These are phyloP conservation scores for Fraxinus xanthoxyloides DNA, from an alignment of 305 asterid species.

Conservation along the genomic window DNA sequence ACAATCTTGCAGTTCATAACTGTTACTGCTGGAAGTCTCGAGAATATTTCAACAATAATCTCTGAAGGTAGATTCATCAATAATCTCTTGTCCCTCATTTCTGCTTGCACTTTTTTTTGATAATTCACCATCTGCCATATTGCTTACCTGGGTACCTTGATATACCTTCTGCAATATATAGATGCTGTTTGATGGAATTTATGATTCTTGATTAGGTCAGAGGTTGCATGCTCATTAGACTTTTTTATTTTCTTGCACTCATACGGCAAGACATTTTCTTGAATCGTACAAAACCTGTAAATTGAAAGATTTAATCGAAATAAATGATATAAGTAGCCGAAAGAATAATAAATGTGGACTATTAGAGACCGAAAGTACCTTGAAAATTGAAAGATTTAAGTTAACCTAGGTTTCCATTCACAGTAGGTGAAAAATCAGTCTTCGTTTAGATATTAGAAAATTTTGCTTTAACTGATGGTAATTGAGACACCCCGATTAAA, in stretches of 20 bases:
- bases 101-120: neutral
- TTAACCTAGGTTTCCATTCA: neutral
- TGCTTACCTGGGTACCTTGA: neutral
- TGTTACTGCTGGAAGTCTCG: slow-evolving; percentile 33
- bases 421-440: neutral
- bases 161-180: neutral
- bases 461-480: neutral
- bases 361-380: neutral
- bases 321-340: neutral
- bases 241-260: neutral
- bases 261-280: neutral
- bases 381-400: neutral
- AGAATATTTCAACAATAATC: slow-evolving; percentile 32
- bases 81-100: neutral
- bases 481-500: too few relatives aligned
- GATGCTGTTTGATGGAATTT: neutral
- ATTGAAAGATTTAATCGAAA: neutral
- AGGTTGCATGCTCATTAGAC: neutral
- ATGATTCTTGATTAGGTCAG: neutral
- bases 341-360: neutral
- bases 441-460: neutral
- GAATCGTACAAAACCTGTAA: neutral
- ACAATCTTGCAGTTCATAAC: slow-evolving; percentile 34
- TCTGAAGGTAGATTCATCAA: slow-evolving; percentile 39
- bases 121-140: slow-evolving; percentile 9